phyloP scores from a whole-genome alignment of 2,329 filamentous ascomycete species.

The Rosellinia necatrix region DNA sequence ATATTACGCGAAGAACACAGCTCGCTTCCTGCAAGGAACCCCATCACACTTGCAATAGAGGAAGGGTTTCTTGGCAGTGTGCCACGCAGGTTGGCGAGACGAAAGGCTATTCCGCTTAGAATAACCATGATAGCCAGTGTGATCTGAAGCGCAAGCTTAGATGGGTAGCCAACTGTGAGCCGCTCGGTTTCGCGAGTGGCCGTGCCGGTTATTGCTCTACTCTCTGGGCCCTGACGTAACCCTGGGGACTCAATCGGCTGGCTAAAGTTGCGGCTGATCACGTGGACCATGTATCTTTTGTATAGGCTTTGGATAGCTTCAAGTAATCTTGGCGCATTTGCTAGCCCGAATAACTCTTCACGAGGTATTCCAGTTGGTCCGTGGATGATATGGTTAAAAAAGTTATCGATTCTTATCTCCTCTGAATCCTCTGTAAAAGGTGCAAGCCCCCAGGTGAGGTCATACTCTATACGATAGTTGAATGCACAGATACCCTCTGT shows the following conservation, averaged over 20 bases:
- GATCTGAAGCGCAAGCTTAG: not conserved
- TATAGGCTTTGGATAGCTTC: not conserved
- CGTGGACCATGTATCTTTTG: slow-evolving; percentile 3
- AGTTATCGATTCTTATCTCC: too few relatives aligned
- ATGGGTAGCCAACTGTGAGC: not conserved
- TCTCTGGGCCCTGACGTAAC: not conserved
- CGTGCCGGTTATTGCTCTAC: not conserved
- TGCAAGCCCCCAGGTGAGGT: too few relatives aligned
- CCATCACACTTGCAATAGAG: slow-evolving; percentile 15
- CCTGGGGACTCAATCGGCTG: too few relatives aligned
- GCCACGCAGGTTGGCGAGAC: not conserved
- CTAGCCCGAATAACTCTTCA: not conserved
- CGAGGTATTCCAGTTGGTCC: not conserved
- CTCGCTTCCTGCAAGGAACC: slow-evolving; percentile 13
- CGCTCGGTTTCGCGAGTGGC: not conserved
- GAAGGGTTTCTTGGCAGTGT: slow-evolving; percentile 9
- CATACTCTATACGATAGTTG: not conserved
- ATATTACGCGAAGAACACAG: too few relatives aligned
- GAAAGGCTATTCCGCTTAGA: not conserved
- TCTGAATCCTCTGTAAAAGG: too few relatives aligned
- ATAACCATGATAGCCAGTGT: not conserved
- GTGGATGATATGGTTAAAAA: too few relatives aligned
- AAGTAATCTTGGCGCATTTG: not conserved
- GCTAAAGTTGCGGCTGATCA: not conserved
- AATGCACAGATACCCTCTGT: not conserved